Base-by-base conservation (phyloP, 176 grass and related monocot genomes). In the Aegilops speltoides region DNA sequence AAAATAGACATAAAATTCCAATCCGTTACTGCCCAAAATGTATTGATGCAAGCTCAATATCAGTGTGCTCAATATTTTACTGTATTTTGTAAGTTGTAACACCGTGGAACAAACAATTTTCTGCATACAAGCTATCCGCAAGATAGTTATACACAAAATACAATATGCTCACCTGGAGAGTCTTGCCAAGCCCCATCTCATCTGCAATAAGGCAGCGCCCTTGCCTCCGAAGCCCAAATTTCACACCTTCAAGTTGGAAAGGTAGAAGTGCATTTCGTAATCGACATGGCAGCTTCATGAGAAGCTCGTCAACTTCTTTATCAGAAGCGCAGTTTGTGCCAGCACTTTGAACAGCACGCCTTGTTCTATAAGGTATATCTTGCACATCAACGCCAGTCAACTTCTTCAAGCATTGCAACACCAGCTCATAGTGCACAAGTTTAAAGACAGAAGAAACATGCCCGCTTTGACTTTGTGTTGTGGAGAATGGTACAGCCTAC, bases 161-260 rank as follows among this genome's bases (percentile, higher is more conserved):
- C 19, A 86, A 48, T 56, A 73, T 79, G 67, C 80, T 83, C 40
- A 95, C 96, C 93, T 98, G 93, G 54, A 95, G 84, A 76, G 93
- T 98, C 90, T 98, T 98, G 83, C 96, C 96, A 75, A 98, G 91
- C 16, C 96, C 96, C 96, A 98, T 98, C 74, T 98, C 93, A 92
- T 98, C 96, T 82, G 96, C 93, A 84, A 98, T 98, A 83, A 98
- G 90, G 74, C 96, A 98, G 23, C 88, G 76, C 8, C 93, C 96
- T 79, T 79, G 81, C 79, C 96, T 90, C 88, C 82, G 87, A 78
- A 98, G 93, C 80, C 91, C 91, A 88, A 95, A 98, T 85, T 41
- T 92, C 61, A 95, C 88, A 1, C 96, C 93, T 84, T 95, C 96
- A 60, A 94, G 86, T 87, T 98, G 96, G 87, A 98, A 98, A 24